Base-by-base conservation (phyloP, 805 yeast genomes). In the Priceomyces carsonii region DNA sequence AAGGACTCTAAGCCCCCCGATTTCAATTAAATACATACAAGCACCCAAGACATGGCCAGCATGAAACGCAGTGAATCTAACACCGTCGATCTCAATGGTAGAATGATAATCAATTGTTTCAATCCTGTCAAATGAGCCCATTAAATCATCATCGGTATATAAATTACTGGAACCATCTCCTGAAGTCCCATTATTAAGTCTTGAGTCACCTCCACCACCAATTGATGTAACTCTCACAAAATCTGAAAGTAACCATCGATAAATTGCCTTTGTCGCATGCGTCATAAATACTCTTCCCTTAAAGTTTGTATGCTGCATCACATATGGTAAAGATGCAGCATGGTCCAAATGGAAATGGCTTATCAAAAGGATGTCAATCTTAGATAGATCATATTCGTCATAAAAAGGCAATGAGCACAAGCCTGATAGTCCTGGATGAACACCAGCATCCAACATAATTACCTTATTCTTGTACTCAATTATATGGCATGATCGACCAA, bases 21-120 rank as follows among this genome's bases (percentile, higher is more conserved):
- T 84, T 59, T 93, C 99, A 32, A 93, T 78, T 46, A 93, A 81
- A 59, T 82, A 93, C 98, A 93, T 93, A 8, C 98, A 96, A 8
- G 99, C 98, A 36, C 99, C 99, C 28, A 93, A 69, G 8, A 93
- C 99, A 71, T 93, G 99, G n/a, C 99, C 99, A 6, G 99, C 99
- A 64, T 91, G 99, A 59, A 84, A 93, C 1, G 99, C 99, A 1
- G 99, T 93, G 66, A 93, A 91, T 53, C 93, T 73, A 38, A 93
- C 82, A 34, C 99, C 99, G 40, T 86, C 95, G 22, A 90, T 85
- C 50, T 93, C 98, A 45, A 88, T 77, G 0, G 99, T 93, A 4
- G 97, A 87, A 60, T 93, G 98, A 60, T 84, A 93, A 59, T 93
- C 99, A 16, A 93, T 79, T 1, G 98, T 87, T 59, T 93, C 98